These are phyloP conservation scores for Larix sibirica DNA, from an alignment of 83 land plant species.

Conservation along the genomic window DNA sequence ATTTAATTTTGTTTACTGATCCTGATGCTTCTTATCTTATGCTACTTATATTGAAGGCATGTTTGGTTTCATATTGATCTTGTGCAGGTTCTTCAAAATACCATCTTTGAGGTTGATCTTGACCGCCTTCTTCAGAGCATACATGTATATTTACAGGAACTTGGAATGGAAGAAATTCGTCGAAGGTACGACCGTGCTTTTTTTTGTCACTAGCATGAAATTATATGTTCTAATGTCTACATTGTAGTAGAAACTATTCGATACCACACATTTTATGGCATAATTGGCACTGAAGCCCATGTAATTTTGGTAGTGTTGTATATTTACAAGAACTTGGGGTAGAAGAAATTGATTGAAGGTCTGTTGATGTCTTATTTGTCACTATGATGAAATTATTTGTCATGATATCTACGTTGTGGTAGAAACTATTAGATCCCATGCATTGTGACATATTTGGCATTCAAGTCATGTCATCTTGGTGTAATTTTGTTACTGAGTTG, in stretches of 20 bases:
- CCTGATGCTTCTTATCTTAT: background rate
- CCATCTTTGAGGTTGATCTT: slow-evolving; percentile 94
- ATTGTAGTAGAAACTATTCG: too few species aligned
- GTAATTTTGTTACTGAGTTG: background rate
- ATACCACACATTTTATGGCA: too few species aligned
- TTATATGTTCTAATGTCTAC: too few species aligned
- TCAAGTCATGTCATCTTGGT: background rate
- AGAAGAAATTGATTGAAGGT: too few species aligned
- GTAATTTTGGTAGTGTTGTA: too few species aligned
- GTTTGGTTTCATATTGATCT: background rate
- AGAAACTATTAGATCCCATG: background rate
- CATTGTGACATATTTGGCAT: background rate
- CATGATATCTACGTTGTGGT: background rate
- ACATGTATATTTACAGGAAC: slow-evolving; percentile 90
- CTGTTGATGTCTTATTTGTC: too few species aligned
- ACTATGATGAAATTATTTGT: background rate
- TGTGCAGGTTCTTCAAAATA: slow-evolving; percentile 83
- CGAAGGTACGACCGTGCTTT: slow-evolving; percentile 49
- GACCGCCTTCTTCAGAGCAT: slow-evolving; percentile 95
- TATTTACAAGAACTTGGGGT: too few species aligned
- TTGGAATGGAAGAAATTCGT: slow-evolving; percentile 99
- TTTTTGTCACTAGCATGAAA: background rate
- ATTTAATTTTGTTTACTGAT: background rate
- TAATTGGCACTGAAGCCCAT: too few species aligned
- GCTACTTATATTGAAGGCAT: background rate